Conservation (phyloP, 2,329 filamentous ascomycete species). For the Phialophora chinensis region DNA sequence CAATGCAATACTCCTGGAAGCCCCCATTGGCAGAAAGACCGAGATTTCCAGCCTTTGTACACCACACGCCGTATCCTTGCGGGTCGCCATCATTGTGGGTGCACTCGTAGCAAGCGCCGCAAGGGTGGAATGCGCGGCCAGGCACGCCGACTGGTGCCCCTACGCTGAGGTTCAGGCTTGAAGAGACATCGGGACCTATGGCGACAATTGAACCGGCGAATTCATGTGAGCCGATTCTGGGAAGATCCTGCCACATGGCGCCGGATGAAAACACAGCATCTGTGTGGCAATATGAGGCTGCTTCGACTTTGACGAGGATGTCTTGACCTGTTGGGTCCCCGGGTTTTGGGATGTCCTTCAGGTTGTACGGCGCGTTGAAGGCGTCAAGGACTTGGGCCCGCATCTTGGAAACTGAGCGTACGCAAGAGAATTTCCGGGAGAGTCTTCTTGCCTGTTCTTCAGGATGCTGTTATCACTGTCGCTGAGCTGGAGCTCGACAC, state of each 20-base stretch:
- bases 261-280: slow-evolving; percentile 47
- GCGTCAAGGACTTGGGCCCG: slow-evolving; percentile 31
- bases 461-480: no score
- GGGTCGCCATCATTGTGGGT: slow-evolving; percentile 42
- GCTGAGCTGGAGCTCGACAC: no score
- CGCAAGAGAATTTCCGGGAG: no score
- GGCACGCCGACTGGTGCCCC: slow-evolving; percentile 21
- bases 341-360: slow-evolving; percentile 3
- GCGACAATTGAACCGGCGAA: slow-evolving; percentile 52
- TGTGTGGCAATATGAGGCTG: slow-evolving; percentile 56
- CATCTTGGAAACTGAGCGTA: slow-evolving; percentile 5
- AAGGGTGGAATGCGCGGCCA: slow-evolving; percentile 20
- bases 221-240: slow-evolving; percentile 54
- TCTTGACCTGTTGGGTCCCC: not conserved
- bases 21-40: slow-evolving; percentile 29
- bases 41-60: slow-evolving; percentile 23
- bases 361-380: slow-evolving; percentile 33
- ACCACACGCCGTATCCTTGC: slow-evolving; percentile 24
- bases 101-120: slow-evolving; percentile 24
- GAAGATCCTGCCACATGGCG: slow-evolving; percentile 46
- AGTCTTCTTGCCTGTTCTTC: no score
- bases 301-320: slow-evolving; percentile 44
- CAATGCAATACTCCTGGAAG: slow-evolving; percentile 38
- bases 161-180: slow-evolving; percentile 6
- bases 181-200: slow-evolving; percentile 10